These are phyloP conservation scores for Rubia balearica DNA, from an alignment of 305 asterid species.

Conservation along the genomic window DNA sequence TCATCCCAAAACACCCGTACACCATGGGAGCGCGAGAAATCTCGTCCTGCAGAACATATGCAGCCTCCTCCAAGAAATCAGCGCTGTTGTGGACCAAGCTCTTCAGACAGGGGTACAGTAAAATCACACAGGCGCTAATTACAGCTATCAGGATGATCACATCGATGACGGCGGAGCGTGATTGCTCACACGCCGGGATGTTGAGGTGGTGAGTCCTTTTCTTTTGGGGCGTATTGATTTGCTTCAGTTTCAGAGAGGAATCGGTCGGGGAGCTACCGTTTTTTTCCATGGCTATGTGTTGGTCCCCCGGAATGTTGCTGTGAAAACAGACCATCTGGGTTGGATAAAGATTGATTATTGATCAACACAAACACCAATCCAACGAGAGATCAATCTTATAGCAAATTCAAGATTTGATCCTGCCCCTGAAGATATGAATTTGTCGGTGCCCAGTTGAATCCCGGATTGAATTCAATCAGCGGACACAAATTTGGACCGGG, in stretches of 20 bases:
- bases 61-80: conserved; percentile 44
- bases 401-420: conserved; percentile 18
- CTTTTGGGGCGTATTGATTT: conserved; percentile 40
- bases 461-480: conserved; percentile 5
- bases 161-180: conserved; percentile 63
- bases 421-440: conserved; percentile 28
- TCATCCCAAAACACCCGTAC: conserved; percentile 70
- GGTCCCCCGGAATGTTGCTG: conserved; percentile 56
- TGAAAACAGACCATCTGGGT: conserved; percentile 75
- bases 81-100: conserved; percentile 27
- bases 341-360: conserved; percentile 33
- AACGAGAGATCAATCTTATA: conserved; percentile 25
- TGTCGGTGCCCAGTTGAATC: conserved; percentile 24
- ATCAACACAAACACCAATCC: conserved; percentile 22
- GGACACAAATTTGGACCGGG: conserved; percentile 1
- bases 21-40: conserved; percentile 59
- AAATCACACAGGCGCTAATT: conserved; percentile 50
- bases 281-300: conserved; percentile 52
- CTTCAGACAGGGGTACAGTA: conserved; percentile 57
- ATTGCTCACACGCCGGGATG: conserved; percentile 59
- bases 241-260: conserved; percentile 47
- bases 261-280: conserved; percentile 38
- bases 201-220: conserved; percentile 37
- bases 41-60: conserved; percentile 50
- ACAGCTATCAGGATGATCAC: conserved; percentile 69